Evolutionary conservation across 2,329 filamentous ascomycete genomes (phyloP), one percentile per base, ranked within the genome.

Genomic region (Fusarium redolens): DNA sequence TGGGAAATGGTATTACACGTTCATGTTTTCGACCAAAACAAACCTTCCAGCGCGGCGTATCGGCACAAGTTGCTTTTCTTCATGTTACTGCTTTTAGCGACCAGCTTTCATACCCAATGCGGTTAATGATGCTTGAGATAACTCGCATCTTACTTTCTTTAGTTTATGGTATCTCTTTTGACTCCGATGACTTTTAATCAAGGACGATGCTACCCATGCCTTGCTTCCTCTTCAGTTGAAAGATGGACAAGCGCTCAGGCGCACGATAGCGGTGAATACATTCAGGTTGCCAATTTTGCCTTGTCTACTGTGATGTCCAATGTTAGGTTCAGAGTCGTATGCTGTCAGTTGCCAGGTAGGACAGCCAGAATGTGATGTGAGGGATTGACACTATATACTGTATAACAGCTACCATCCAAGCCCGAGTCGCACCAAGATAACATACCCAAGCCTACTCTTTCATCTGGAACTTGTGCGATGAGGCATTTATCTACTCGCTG

Each of bases 31-130:
- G 45, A 43, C 50, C 44, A 56, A 61, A 47, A 25, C 47, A 44
- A 73, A 54, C 51, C 25, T 52, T 71, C 68, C 54, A 75, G 73
- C 71, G 69, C 52, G 69, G 74, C 69, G 66, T 61, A 71, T 67
- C 44, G 59, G 71, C 41, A 65, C 58, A 54, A 33, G 43, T 65
- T 66, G n/a, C 51, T 50, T 48, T 52, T 37, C 48, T 22, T 45
- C 43, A 9, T 28, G 54, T 57, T 48, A n/a, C 57, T 50, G 41
- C 35, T 62, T 58, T 28, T 61, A 61, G 44, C 44, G 45, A 47
- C 63, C 25, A 58, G 63, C 18, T 57, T 60, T 22, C 65, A 69
- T 60, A 60, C 56, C 45, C 40, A 40, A 28, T n/a, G n/a, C 31
- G 58, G 54, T 48, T 18, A 17, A 40, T 14, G 50, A 54, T 72